These are phyloP conservation scores for Asterella californica DNA, from an alignment of 225 moss, liverwort and hornwort species.

Conservation along the genomic window DNA sequence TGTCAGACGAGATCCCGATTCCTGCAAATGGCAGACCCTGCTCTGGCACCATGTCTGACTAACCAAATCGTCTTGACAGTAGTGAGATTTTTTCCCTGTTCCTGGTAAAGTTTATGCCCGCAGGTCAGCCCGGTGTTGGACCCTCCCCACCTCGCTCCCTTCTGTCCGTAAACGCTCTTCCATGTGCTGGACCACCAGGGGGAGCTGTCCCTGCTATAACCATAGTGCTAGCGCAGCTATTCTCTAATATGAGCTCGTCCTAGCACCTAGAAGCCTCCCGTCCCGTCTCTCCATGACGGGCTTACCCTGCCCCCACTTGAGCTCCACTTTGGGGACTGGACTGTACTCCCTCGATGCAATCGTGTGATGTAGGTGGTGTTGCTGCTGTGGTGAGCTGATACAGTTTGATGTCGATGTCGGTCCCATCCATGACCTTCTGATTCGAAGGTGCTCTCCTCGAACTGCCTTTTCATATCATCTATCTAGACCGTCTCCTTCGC, in stretches of 20 bases:
- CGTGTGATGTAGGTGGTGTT: not conserved
- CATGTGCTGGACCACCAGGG: not conserved
- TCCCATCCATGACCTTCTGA: slow-evolving; percentile 4
- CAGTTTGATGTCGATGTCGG: not conserved
- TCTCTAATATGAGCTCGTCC: not conserved
- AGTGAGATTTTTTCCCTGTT: not conserved
- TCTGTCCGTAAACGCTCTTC: not conserved
- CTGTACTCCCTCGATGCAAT: not conserved
- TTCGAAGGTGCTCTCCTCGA: not conserved
- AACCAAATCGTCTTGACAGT: not conserved
- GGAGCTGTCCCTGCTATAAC: not conserved
- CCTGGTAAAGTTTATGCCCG: not conserved
- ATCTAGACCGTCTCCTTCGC: not conserved
- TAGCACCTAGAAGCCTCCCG: not conserved
- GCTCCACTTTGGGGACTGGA: not conserved
- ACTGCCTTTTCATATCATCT: not conserved
- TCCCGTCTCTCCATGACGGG: not conserved
- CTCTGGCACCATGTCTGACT: not conserved
- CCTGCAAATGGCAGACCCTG: not conserved
- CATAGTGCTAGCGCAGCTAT: not conserved
- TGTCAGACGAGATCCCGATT: not conserved
- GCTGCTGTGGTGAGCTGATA: not conserved
- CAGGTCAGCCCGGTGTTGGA: not conserved
- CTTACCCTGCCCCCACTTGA: not conserved
- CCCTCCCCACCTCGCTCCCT: not conserved